A percentile compares a stretch with the other conserved stretches of the same genome.
These are phyloP conservation scores for Bryopsis sp. DNA, from an alignment of 139 green algal genomes.

Conservation along the genomic window DNA sequence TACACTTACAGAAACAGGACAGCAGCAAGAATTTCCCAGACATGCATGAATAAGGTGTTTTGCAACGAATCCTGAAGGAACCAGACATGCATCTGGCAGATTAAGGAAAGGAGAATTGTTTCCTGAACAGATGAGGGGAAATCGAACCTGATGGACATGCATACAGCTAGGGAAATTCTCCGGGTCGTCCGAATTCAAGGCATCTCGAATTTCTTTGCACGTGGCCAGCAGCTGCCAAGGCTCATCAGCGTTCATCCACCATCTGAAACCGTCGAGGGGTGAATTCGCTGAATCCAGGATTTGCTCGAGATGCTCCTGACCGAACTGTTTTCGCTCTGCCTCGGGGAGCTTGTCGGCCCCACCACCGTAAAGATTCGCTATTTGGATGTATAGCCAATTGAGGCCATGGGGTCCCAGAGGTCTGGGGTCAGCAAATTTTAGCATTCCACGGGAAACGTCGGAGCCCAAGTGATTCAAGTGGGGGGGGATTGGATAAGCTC, in stretches of 20 bases:
- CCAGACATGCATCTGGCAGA: too few species aligned
- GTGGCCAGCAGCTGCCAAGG: conserved; percentile 88
- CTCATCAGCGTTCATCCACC: conserved; percentile 76
- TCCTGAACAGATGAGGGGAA: background rate
- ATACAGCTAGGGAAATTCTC: conserved; percentile 52
- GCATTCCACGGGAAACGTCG: conserved; percentile 74
- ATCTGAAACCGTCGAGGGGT: conserved; percentile 32
- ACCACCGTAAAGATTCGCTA: conserved; percentile 79
- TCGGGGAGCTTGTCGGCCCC: conserved; percentile 79
- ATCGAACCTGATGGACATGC: conserved; percentile 57
- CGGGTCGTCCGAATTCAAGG: conserved; percentile 46
- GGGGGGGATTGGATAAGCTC: conserved; percentile 91
- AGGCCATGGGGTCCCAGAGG: conserved; percentile 71
- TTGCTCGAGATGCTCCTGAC: conserved; percentile 39
- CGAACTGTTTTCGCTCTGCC: conserved; percentile 50
- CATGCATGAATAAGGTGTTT: too few species aligned
- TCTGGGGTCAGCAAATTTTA: conserved; percentile 64
- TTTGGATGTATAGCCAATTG: conserved; percentile 72
- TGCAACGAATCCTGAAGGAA: too few species aligned
- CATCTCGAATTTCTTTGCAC: conserved; percentile 74
- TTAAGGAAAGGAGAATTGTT: background rate
- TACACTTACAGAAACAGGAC: too few species aligned
- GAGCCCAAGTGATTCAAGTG: conserved; percentile 90
- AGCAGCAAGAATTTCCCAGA: too few species aligned
- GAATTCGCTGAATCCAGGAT: conserved; percentile 37